Evolutionary conservation across 306 rosid genomes (phyloP).

Genomic region (Fagus sylvatica): DNA sequence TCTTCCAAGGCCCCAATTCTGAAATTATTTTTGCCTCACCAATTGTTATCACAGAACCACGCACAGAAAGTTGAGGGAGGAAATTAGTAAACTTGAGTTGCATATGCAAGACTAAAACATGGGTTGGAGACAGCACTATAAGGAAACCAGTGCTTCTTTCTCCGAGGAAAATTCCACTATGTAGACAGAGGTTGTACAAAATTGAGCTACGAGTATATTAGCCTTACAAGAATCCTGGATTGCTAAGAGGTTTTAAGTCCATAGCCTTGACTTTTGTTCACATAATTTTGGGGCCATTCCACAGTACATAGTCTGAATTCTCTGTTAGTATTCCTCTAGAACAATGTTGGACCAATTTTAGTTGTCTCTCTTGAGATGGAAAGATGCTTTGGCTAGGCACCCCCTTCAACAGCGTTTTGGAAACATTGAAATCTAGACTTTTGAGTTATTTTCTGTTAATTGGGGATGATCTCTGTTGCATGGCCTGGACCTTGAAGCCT

Average conservation of each 20-base stretch:
- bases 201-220: neutral
- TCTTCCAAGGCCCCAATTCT: slow-evolving; percentile 73
- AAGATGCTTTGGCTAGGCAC: neutral
- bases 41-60: slow-evolving; percentile 27
- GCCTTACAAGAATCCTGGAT: neutral
- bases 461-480: neutral
- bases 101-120: slow-evolving; percentile 3
- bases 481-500: neutral
- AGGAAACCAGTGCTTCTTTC: too few species aligned
- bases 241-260: neutral
- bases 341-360: neutral
- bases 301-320: neutral
- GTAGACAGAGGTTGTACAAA: too few species aligned
- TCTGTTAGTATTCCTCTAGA: neutral
- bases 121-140: neutral
- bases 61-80: neutral
- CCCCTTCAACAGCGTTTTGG: neutral
- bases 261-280: neutral
- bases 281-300: neutral
- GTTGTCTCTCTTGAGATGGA: neutral
- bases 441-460: neutral
- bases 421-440: neutral
- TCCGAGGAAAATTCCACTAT: too few species aligned
- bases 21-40: slow-evolving; percentile 67
- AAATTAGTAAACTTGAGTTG: neutral